Conservation (phyloP, 2,329 filamentous ascomycete genomes). For the Aspergillus texensis region DNA sequence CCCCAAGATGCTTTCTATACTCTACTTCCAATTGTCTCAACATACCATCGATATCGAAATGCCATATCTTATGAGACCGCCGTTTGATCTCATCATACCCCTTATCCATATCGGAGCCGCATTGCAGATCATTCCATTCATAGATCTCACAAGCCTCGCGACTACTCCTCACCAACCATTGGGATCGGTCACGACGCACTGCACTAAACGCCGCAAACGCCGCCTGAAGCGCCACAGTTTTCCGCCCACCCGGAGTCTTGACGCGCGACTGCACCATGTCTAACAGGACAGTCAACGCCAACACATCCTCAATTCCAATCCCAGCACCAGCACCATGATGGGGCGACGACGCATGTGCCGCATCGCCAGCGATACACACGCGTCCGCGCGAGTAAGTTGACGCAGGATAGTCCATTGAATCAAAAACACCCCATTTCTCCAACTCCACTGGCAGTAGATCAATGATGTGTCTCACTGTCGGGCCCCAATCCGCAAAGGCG, state of each 20-base stretch:
- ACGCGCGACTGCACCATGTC: slow-evolving; percentile 5
- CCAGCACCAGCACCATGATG: slow-evolving; percentile 32
- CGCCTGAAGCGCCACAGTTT: slow-evolving; percentile 12
- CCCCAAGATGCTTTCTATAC: background rate
- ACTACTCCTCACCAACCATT: slow-evolving; percentile 49
- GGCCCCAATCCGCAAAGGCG: slow-evolving; percentile 27
- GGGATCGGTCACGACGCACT: slow-evolving; percentile 44
- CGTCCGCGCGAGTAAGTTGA: slow-evolving; percentile 39
- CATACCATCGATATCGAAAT: slow-evolving; percentile 42
- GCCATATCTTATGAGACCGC: slow-evolving; percentile 42
- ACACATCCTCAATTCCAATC: slow-evolving; percentile 30
- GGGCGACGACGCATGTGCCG: slow-evolving; percentile 31
- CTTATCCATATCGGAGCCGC: slow-evolving; percentile 38
- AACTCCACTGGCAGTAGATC: slow-evolving; percentile 51
- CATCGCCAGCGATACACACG: slow-evolving; percentile 28
- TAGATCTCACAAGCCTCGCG: slow-evolving; percentile 27
- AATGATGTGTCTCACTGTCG: slow-evolving; percentile 47
- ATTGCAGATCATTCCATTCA: slow-evolving; percentile 20
- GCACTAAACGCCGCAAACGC: slow-evolving; percentile 46
- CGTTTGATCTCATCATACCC: slow-evolving; percentile 43
- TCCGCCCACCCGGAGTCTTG: background rate
- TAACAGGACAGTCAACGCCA: slow-evolving; percentile 20
- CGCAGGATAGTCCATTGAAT: slow-evolving; percentile 49
- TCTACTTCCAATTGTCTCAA: slow-evolving; percentile 11
- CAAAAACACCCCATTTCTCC: slow-evolving; percentile 61